phyloP scores from a whole-genome alignment of 192 early-diverging fungal species.

The Bifiguratus adelaidae region DNA sequence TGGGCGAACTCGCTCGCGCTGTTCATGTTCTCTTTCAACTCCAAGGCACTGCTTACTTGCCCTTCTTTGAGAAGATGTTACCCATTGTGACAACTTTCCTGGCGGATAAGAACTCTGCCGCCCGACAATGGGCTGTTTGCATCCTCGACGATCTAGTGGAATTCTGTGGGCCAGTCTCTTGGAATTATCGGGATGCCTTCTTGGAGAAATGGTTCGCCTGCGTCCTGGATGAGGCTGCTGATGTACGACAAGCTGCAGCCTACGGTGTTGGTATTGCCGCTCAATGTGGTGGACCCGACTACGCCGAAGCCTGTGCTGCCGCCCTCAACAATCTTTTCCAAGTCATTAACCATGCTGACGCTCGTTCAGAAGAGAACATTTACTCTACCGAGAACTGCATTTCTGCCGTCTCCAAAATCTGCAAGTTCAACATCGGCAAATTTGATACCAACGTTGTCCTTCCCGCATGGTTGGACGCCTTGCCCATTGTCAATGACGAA shows the following conservation, averaged over 20 bases:
- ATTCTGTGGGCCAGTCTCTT: slow-evolving; percentile 69
- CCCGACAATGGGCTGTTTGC: slow-evolving; percentile 90
- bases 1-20: slow-evolving; percentile 74
- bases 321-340: slow-evolving; percentile 71
- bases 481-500: slow-evolving; percentile 84
- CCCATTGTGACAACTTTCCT: slow-evolving; percentile 60
- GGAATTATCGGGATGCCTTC: slow-evolving; percentile 52
- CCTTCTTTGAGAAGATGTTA: slow-evolving; percentile 72
- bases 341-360: slow-evolving; percentile 46
- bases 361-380: slow-evolving; percentile 64
- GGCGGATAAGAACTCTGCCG: slow-evolving; percentile 47
- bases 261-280: slow-evolving; percentile 93
- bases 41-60: slow-evolving; percentile 61
- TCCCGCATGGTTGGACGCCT: slow-evolving; percentile 60
- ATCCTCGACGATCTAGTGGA: slow-evolving; percentile 91
- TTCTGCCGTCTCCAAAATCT: slow-evolving; percentile 86
- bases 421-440: slow-evolving; percentile 50
- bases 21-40: slow-evolving; percentile 74
- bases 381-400: slow-evolving; percentile 91
- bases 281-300: slow-evolving; percentile 77
- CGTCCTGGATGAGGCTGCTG: slow-evolving; percentile 36
- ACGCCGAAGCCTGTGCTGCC: slow-evolving; percentile 56
- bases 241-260: slow-evolving; percentile 89
- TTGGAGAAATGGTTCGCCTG: slow-evolving; percentile 48
- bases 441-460: slow-evolving; percentile 51